A percentile compares a stretch with the other conserved stretches of the same genome.
Conservation (phyloP, 1,284 basidiomycete genomes). For the Polyporus tsugae region DNA sequence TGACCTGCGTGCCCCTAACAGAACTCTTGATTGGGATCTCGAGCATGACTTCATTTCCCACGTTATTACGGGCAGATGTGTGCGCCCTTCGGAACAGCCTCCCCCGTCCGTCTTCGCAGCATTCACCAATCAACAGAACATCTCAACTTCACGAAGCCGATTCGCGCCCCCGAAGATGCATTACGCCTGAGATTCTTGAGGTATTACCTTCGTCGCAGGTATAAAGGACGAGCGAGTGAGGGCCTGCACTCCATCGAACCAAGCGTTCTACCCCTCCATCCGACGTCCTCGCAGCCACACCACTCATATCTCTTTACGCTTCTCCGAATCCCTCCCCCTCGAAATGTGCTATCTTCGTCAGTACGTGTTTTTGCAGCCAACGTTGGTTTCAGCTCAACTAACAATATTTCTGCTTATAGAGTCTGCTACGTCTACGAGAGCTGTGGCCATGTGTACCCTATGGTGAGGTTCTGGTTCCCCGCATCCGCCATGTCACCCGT, state of each 20-base stretch:
- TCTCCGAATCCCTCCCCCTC: not conserved
- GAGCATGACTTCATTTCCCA: slow-evolving; percentile 1
- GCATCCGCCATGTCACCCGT: not conserved
- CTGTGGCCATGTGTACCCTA: slow-evolving; percentile 36
- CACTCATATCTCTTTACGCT: not conserved
- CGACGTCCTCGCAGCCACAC: not conserved
- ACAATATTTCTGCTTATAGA: slow-evolving; percentile 14
- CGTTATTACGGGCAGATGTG: not conserved
- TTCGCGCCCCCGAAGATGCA: slow-evolving; percentile 4
- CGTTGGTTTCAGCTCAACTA: not conserved
- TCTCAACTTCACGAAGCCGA: slow-evolving; percentile 10
- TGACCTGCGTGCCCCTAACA: slow-evolving; percentile 2
- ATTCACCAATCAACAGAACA: slow-evolving; percentile 8
- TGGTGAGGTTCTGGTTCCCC: slow-evolving; percentile 25
- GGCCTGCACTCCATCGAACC: slow-evolving; percentile 1
- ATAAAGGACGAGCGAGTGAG: not conserved
- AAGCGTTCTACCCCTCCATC: not conserved
- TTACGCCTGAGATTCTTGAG: slow-evolving; percentile 5
- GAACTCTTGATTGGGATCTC: slow-evolving; percentile 11
- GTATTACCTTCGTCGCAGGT: not conserved
- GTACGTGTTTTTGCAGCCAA: slow-evolving; percentile 21
- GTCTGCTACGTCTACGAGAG: slow-evolving; percentile 37
- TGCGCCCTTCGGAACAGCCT: slow-evolving; percentile 7
- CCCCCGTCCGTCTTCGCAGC: slow-evolving; percentile 6
- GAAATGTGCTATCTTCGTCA: slow-evolving; percentile 38